A percentile compares a stretch with the other conserved stretches of the same genome.
Evolutionary conservation across 352 stramenopile genomes (phyloP).

Genomic region (Phytophthora quininea): DNA sequence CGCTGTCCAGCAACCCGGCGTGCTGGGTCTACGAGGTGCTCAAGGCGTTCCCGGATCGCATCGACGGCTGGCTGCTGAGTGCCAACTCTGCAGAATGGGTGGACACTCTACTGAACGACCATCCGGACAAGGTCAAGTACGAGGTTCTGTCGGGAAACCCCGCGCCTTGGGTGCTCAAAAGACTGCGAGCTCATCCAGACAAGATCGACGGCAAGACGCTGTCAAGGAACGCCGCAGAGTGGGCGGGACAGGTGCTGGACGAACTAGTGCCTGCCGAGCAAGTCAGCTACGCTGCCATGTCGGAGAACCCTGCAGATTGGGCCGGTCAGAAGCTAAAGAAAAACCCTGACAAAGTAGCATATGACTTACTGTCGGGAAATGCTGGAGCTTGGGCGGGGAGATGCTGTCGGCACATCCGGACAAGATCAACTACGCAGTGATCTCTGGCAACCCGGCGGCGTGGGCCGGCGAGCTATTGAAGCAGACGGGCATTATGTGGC

Average conservation of each 20-base stretch:
- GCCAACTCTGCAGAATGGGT: neutral
- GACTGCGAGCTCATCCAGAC: neutral
- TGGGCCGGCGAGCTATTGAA: neutral
- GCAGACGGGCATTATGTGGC: neutral
- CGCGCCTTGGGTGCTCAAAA: neutral
- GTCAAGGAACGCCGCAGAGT: neutral
- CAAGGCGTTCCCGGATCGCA: neutral
- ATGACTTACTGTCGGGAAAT: no score
- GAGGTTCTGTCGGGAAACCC: neutral
- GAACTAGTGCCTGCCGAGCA: neutral
- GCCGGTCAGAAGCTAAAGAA: neutral
- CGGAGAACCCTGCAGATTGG: neutral
- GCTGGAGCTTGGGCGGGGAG: no score
- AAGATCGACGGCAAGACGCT: neutral
- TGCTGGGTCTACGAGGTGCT: neutral
- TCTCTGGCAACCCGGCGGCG: neutral
- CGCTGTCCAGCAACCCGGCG: neutral
- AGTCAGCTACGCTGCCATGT: neutral
- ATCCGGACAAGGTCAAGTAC: neutral
- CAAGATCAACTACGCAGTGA: neutral
- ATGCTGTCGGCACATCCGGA: neutral
- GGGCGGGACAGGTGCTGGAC: neutral
- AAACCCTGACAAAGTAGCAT: no score
- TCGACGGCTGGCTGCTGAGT: neutral
- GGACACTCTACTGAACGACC: neutral